A percentile compares a stretch with the other conserved stretches of the same genome.
Evolutionary conservation across 805 yeast genomes (phyloP).

Genomic region (Yarrowia sp.): DNA sequence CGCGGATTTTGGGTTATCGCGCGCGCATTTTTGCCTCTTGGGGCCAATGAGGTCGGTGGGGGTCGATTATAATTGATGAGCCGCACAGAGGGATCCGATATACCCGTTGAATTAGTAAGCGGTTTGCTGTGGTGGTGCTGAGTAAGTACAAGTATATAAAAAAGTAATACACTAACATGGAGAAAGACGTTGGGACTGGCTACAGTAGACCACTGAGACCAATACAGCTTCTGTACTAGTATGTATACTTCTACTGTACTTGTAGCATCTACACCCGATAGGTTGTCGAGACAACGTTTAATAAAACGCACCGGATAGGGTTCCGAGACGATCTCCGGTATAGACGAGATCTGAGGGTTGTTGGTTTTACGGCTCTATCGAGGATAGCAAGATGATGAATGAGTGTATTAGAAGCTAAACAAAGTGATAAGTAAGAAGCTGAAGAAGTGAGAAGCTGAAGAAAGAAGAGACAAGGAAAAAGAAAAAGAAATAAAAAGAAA

Average conservation of each 20-base stretch:
- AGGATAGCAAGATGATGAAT: not conserved
- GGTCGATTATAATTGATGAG: not conserved
- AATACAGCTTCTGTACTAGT: too few species aligned
- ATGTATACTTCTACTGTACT: too few species aligned
- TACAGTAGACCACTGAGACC: too few species aligned
- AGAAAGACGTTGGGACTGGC: too few species aligned
- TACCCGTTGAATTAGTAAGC: too few species aligned
- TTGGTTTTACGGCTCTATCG: too few species aligned
- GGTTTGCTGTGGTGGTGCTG: too few species aligned
- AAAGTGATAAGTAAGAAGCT: not conserved
- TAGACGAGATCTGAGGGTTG: too few species aligned
- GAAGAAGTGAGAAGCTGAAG: not conserved
- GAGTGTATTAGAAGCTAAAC: not conserved
- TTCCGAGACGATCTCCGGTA: not conserved
- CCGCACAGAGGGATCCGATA: not conserved
- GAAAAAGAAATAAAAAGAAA: not conserved
- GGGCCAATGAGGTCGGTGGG: not conserved
- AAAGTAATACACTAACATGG: too few species aligned
- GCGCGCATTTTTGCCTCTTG: not conserved
- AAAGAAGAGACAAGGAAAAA: not conserved
- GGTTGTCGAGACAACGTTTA: not conserved
- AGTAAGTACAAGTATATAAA: too few species aligned
- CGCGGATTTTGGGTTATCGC: not conserved
- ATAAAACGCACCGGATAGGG: not conserved
- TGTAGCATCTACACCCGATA: not conserved